Conservation (phyloP, 371 early-diverging fungal species). For the Rhizopus arrhizus region DNA sequence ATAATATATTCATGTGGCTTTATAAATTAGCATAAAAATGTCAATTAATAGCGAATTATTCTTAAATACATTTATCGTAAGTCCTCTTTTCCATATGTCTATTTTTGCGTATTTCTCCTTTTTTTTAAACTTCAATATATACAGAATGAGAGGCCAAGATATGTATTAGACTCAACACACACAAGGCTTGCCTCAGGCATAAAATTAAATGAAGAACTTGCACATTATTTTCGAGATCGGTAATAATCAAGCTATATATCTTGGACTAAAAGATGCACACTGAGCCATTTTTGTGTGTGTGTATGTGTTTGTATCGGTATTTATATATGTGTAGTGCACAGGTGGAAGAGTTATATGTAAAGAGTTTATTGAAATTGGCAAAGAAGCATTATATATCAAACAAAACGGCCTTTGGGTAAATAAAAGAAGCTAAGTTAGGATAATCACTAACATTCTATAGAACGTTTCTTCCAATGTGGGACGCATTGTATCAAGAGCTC, state of each 20-base stretch:
- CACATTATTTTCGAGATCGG: constrained; percentile 65
- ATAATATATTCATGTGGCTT: too few species aligned
- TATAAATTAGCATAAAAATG: too few species aligned
- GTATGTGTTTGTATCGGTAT: background rate
- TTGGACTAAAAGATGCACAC: background rate
- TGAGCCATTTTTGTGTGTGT: background rate
- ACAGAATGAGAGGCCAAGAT: constrained; percentile 58
- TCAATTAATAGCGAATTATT: too few species aligned
- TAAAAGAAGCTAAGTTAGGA: too few species aligned
- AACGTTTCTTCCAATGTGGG: constrained; percentile 28
- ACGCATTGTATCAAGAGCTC: constrained; percentile 22
- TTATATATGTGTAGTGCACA: constrained; percentile 13
- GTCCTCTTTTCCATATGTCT: background rate
- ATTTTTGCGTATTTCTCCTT: background rate
- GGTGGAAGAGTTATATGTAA: constrained; percentile 28
- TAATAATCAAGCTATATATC: constrained; percentile 15
- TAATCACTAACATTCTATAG: constrained; percentile 1
- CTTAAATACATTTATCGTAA: too few species aligned
- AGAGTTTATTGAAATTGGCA: constrained; percentile 21
- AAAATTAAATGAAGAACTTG: constrained; percentile 57
- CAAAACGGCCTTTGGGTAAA: constrained; percentile 22
- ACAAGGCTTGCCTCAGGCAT: constrained; percentile 49
- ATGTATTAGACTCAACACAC: constrained; percentile 55
- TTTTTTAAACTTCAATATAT: background rate
- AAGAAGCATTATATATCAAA: constrained; percentile 23